These are phyloP conservation scores for Eutypa lata DNA, from an alignment of 2,329 filamentous ascomycete genomes.

Conservation along the genomic window DNA sequence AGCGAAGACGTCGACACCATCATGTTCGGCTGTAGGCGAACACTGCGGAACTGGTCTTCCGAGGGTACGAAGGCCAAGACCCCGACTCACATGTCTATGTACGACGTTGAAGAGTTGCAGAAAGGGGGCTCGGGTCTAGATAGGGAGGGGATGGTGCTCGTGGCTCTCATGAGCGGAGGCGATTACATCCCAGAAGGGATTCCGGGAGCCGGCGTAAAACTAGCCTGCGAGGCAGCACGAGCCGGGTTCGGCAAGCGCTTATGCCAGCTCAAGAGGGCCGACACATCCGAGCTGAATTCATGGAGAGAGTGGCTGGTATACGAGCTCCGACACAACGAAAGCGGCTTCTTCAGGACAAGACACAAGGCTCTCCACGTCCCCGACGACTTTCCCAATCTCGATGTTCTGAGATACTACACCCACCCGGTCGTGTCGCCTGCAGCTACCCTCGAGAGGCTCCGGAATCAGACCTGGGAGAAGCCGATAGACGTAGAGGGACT, in stretches of 20 bases:
- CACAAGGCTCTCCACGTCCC: conserved; percentile 75
- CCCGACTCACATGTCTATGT: conserved; percentile 84
- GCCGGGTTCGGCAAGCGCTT: conserved; percentile 81
- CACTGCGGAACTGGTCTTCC: conserved; percentile 78
- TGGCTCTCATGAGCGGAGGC: conserved; percentile 91
- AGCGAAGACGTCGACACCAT: conserved; percentile 96
- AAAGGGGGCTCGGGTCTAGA: conserved; percentile 61
- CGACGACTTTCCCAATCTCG: conserved; percentile 73
- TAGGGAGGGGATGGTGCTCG: conserved; percentile 85
- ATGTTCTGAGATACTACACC: conserved; percentile 82
- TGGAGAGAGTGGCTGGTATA: conserved; percentile 74
- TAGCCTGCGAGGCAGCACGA: conserved; percentile 84
- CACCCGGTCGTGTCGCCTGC: conserved; percentile 75
- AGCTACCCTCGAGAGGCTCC: conserved; percentile 53
- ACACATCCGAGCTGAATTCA: conserved; percentile 54
- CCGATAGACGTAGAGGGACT: conserved; percentile 64
- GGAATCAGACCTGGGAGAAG: conserved; percentile 57
- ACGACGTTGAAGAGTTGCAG: conserved; percentile 59
- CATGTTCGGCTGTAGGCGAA: conserved; percentile 88
- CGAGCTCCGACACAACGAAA: conserved; percentile 81
- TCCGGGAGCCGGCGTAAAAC: conserved; percentile 79
- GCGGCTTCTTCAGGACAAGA: conserved; percentile 72
- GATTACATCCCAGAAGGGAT: conserved; percentile 91
- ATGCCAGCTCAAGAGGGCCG: conserved; percentile 60
- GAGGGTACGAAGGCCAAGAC: conserved; percentile 63